phyloP scores from a whole-genome alignment of 208 protist genomes.

The Trypanosoma cruzi region DNA sequence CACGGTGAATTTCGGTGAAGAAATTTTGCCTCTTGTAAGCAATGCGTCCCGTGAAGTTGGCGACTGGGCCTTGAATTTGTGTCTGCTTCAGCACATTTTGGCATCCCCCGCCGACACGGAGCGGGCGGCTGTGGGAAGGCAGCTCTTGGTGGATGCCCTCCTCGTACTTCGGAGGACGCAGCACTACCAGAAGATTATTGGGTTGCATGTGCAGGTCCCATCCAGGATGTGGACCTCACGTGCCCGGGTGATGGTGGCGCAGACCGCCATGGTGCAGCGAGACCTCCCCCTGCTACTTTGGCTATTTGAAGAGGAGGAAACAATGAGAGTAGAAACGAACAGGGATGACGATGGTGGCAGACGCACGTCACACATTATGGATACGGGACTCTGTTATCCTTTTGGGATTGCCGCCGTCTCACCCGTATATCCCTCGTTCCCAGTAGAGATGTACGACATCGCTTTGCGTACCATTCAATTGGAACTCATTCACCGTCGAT shows the following conservation, averaged over 20 bases:
- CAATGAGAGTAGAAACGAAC: not conserved
- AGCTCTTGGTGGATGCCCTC: slow-evolving; percentile 47
- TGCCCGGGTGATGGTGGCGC: slow-evolving; percentile 50
- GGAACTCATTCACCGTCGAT: slow-evolving; percentile 19
- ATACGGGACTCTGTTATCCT: not conserved
- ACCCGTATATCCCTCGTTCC: not conserved
- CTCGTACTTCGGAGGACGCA: slow-evolving; percentile 51
- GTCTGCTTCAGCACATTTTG: slow-evolving; percentile 20
- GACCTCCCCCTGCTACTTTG: slow-evolving; percentile 46
- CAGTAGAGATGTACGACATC: slow-evolving; percentile 60
- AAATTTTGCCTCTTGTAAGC: slow-evolving; percentile 30
- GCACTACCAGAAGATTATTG: slow-evolving; percentile 45
- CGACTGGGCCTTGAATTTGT: slow-evolving; percentile 47
- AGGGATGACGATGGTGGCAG: slow-evolving; percentile 12
- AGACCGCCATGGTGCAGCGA: slow-evolving; percentile 52
- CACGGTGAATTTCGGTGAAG: slow-evolving; percentile 15
- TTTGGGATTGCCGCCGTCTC: not conserved
- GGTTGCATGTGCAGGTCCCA: slow-evolving; percentile 28
- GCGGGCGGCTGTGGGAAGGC: slow-evolving; percentile 12
- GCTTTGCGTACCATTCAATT: slow-evolving; percentile 52
- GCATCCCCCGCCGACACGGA: not conserved
- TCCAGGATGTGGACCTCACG: slow-evolving; percentile 40
- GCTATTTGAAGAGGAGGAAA: slow-evolving; percentile 18
- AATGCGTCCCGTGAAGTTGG: slow-evolving; percentile 46
- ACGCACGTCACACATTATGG: not conserved